Conservation (phyloP, 805 yeast genomes). For the Cyberlindnera saturnus region DNA sequence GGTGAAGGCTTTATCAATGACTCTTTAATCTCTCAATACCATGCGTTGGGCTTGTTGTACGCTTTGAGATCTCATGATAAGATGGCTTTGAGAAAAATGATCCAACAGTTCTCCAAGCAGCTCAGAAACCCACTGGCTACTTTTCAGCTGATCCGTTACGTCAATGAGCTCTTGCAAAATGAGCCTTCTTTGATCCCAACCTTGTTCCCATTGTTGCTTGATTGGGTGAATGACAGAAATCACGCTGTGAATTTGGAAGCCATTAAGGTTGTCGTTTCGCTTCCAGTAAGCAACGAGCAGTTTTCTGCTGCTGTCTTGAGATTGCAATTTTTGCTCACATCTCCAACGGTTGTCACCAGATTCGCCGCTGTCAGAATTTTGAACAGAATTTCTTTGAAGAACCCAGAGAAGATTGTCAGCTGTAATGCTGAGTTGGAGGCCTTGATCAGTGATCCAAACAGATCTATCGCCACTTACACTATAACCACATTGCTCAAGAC, state of each 20-base stretch:
- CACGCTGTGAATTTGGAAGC: conserved; percentile 93
- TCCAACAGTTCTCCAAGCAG: conserved; percentile 64
- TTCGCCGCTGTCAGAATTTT: conserved; percentile 91
- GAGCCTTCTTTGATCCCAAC: conserved; percentile 56
- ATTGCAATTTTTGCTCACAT: conserved; percentile 71
- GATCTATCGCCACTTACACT: conserved; percentile 93
- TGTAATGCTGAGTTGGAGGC: conserved; percentile 84
- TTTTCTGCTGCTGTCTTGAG: conserved; percentile 66
- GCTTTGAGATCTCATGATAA: conserved; percentile 85
- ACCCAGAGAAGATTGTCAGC: conserved; percentile 71
- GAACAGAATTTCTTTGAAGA: conserved; percentile 74
- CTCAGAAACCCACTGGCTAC: conserved; percentile 79
- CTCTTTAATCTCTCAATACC: conserved; percentile 86
- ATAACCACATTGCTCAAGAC: conserved; percentile 94
- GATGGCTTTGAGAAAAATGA: conserved; percentile 88
- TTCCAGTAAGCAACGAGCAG: conserved; percentile 52
- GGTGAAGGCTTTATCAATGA: conserved; percentile 51
- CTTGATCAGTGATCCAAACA: conserved; percentile 80
- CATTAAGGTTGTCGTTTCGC: conserved; percentile 46
- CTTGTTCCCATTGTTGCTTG: conserved; percentile 58
- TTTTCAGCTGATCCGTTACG: conserved; percentile 78
- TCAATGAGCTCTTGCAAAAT: conserved; percentile 64
- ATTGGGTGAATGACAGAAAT: conserved; percentile 71
- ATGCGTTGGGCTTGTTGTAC: conserved; percentile 87
- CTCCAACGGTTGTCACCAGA: conserved; percentile 84